These are phyloP conservation scores for Tubosaeta sp. DNA, from an alignment of 768 basidiomycete species.

Conservation along the genomic window DNA sequence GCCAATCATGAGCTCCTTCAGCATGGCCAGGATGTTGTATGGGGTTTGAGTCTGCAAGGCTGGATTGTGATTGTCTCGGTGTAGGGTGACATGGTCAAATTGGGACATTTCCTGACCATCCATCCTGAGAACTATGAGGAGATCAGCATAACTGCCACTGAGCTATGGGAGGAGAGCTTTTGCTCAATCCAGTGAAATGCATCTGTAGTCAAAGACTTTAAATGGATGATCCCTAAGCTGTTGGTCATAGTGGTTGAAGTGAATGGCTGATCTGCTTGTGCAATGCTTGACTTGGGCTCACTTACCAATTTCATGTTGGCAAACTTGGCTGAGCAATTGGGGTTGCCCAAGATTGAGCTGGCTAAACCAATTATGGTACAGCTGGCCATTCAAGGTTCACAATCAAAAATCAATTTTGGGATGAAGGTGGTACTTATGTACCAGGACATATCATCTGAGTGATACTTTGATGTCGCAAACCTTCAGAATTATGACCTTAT, in stretches of 20 bases:
- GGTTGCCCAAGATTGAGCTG: slow-evolving; percentile 5
- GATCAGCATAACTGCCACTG: too few species aligned
- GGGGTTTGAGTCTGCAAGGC: too few species aligned
- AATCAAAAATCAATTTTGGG: slow-evolving; percentile 21
- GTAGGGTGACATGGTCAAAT: too few species aligned
- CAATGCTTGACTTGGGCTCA: slow-evolving; percentile 24
- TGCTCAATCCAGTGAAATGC: not conserved
- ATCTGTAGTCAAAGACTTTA: not conserved
- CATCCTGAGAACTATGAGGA: too few species aligned
- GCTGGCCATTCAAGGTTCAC: slow-evolving; percentile 29
- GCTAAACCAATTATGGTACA: slow-evolving; percentile 27
- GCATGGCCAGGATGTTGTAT: not conserved
- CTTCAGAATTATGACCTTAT: slow-evolving; percentile 36
- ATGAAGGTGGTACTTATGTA: slow-evolving; percentile 10
- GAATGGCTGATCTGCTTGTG: slow-evolving; percentile 17
- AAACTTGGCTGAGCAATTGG: slow-evolving; percentile 27
- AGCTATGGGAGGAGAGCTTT: too few species aligned
- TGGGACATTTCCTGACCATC: too few species aligned
- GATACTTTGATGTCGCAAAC: slow-evolving; percentile 36
- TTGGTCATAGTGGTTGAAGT: too few species aligned
- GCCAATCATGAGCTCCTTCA: not conserved
- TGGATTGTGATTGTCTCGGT: too few species aligned
- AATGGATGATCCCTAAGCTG: slow-evolving; percentile 5
- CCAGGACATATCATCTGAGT: slow-evolving; percentile 14
- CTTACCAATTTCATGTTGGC: slow-evolving; percentile 30